Base-by-base conservation (phyloP, 352 stramenopile genomes). In the Phytophthora pluvialis region DNA sequence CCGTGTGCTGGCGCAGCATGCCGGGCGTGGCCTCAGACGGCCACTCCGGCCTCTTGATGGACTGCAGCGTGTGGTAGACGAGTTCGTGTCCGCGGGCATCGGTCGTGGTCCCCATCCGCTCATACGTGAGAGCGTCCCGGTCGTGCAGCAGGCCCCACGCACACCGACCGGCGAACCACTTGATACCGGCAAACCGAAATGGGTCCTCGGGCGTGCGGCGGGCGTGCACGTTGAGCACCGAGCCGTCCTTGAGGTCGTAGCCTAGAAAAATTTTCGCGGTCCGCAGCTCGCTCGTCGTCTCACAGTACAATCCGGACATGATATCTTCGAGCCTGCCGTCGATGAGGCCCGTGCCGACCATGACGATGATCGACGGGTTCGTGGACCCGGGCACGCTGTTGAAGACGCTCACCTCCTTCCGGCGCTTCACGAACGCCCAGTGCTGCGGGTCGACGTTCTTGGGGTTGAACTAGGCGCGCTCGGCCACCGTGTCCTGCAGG, bases 181-280 rank as follows among this genome's bases (percentile, higher is more conserved):
- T 82, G 62, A 85, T 81, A n/a, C 77, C 77, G 3, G 71, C 71
- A 40, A 83, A 85, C 29, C 64, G 68, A 46, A 70, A 85, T 25
- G 77, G 77, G 13, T 66, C 64, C 1, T 79, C 51, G 0, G 59
- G n/a, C 12, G 56, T 74, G 4, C 68, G 67, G 5, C 64, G 60
- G 62, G 79, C 63, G n/a, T 63, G 70, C 1, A 65, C 71, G 33
- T 71, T 62, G 15, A 85, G 53, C 12, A 83, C 59, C 2, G 54
- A 63, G 10, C 58, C 71, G 28, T 77, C 77, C 12, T 76, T 58
- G 9, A 82, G 43, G 32, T 72, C 57, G 58, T 79, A 70, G 8
- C 76, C 67, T 5, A 81, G 52, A n/a, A 81, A 43, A n/a, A 70
- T 39, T 26, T 78, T 77, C 15, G 67, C 74, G 0, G 63, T 64